phyloP scores from a whole-genome alignment of 1,284 basidiomycete genomes.

The Rhodofomes roseus region DNA sequence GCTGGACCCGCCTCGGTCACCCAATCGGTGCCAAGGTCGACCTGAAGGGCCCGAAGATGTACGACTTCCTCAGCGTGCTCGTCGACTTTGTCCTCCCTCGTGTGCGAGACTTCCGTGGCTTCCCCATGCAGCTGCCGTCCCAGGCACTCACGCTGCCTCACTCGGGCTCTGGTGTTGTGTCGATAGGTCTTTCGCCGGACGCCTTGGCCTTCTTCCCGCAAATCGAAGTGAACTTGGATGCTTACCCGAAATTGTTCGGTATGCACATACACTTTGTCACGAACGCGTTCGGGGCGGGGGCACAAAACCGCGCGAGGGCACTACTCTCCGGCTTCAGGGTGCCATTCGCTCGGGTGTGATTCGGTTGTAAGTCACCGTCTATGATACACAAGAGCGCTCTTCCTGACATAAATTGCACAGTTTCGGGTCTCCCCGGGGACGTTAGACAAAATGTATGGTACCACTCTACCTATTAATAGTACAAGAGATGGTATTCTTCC shows the following conservation, averaged over 20 bases:
- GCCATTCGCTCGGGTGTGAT: constrained; percentile 59
- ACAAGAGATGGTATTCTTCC: too few species aligned
- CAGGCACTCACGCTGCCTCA: constrained; percentile 64
- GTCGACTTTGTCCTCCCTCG: constrained; percentile 94
- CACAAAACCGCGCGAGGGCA: constrained; percentile 82
- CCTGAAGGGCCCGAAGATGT: constrained; percentile 88
- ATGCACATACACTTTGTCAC: constrained; percentile 93
- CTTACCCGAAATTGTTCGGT: constrained; percentile 81
- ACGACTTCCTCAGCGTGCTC: constrained; percentile 87
- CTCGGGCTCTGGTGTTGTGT: constrained; percentile 83
- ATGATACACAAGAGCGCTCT: background rate
- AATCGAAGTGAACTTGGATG: constrained; percentile 88
- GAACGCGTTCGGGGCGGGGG: constrained; percentile 77
- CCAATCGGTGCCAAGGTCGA: constrained; percentile 90
- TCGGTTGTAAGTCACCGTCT: constrained; percentile 9
- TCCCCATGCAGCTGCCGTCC: constrained; percentile 68
- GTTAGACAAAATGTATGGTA: background rate
- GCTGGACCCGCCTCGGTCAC: constrained; percentile 83
- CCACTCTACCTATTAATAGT: background rate
- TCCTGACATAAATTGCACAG: background rate
- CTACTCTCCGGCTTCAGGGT: constrained; percentile 88
- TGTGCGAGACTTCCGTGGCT: constrained; percentile 85
- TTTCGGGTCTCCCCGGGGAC: background rate
- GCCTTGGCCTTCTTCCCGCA: constrained; percentile 94
- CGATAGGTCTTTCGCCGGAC: constrained; percentile 80